Evolutionary conservation across 2,329 filamentous ascomycete genomes (phyloP).

Genomic region (Penicillium freii): DNA sequence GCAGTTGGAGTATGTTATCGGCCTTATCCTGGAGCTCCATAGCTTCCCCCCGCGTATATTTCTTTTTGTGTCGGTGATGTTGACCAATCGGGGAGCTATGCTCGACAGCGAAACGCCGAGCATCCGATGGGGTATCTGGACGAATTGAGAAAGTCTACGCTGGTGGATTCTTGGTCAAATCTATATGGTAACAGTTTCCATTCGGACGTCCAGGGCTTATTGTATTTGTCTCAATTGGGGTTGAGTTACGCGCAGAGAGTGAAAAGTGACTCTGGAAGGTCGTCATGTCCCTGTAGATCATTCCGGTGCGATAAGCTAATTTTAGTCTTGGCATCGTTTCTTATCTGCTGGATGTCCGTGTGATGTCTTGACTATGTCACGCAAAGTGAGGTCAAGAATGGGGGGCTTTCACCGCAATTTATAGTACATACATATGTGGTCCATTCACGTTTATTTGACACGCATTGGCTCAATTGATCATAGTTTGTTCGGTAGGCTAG

Average conservation of each 20-base stretch:
- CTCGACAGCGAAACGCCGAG: slow-evolving; percentile 19
- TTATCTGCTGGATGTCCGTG: neutral
- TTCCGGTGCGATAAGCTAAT: neutral
- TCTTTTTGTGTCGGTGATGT: slow-evolving; percentile 24
- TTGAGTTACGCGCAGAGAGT: neutral
- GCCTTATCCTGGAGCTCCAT: slow-evolving; percentile 17
- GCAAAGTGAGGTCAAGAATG: neutral
- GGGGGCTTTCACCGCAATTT: neutral
- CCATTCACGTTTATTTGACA: too few species aligned
- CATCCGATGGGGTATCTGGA: slow-evolving; percentile 11
- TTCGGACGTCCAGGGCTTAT: neutral
- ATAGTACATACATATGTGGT: neutral
- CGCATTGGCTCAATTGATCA: neutral
- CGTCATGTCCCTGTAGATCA: neutral
- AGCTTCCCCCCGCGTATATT: slow-evolving; percentile 26
- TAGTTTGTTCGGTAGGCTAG: neutral
- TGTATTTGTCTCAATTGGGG: neutral
- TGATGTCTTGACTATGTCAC: too few species aligned
- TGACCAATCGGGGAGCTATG: slow-evolving; percentile 21
- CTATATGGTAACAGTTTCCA: slow-evolving; percentile 12
- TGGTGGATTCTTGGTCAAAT: slow-evolving; percentile 12
- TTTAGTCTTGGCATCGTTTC: neutral
- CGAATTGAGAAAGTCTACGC: slow-evolving; percentile 28
- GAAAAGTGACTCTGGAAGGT: neutral
- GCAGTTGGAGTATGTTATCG: slow-evolving; percentile 17